Base-by-base conservation (phyloP, 2,329 filamentous ascomycete species). In the Aspergillus phoenicis region DNA sequence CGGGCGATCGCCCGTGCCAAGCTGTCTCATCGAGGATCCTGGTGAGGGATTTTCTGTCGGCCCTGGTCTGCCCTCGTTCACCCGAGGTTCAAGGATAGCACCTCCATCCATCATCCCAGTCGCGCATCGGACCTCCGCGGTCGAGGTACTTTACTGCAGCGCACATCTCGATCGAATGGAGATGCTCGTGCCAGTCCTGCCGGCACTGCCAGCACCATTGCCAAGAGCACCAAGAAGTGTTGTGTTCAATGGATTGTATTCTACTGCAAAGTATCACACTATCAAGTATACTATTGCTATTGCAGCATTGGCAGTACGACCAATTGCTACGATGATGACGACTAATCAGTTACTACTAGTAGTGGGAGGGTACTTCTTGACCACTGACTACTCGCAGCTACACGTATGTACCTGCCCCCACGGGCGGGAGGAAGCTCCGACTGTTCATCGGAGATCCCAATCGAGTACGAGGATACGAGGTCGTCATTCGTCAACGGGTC, bases 1-100 rank as follows among this genome's bases (percentile, higher is more conserved):
- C 60, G 53, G 66, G 66, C 66, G 72, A 74, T 74, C 72, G 71
- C 69, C 71, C 68, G 66, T 65, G 68, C 68, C 66, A 67, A 66
- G 66, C 66, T 71, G 66, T 68, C 65, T 68, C 68, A 70, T 68
- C 64, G 62, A 60, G 63, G 66, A 72, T 73, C 71, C 58, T 64
- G 62, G 69, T 73, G 71, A 73, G 71, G 71, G 71, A 73, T 73
- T 73, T 73, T 72, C 64, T 62, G 52, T 48, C 57, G 33, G 38
- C 20, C 41, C 41, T 45, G 33, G 33, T 36, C 20, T 17, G 41
- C 41, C 15, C 47, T 49, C 47, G 22, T 28, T 51, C 24, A 51
- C 47, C 47, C 47, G 47, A 51, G 47, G 47, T 30, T 52, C 38
- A 45, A 28, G 52, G 33, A 36, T 36, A 36, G 33, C 33, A 36